Evolutionary conservation across 169 alveolate species (phyloP), one percentile per base, ranked within the genome.

Genomic region (Toxoplasma gondii): DNA sequence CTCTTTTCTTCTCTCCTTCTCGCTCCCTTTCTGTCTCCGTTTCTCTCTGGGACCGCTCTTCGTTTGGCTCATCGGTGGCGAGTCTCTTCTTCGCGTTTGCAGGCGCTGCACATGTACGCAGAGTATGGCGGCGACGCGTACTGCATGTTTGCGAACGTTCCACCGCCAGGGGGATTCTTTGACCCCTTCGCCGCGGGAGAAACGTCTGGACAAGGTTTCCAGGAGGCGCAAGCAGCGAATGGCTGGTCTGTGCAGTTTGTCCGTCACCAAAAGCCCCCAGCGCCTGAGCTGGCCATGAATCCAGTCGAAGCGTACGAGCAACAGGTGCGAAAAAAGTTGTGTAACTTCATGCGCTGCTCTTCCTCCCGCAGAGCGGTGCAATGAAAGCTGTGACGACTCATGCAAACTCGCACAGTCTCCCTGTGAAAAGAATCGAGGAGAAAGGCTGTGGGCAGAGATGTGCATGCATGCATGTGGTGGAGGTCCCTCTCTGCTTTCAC

Each of bases 131-230:
- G 78, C 45, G 93, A 93, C 45, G 88, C 87, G 41, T 87, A 93
- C 81, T 91, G 83, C 43, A 54, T 93, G 54, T 93, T 93, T 39
- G 67, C 88, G 9, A 45, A 53, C 84, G 70, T 58, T 38, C 95
- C 95, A 9, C 95, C 95, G 0, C 95, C 95, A 4, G 95, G 95
- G 38, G 95, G 93, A 27, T 93, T 93, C 54, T 93, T 84, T 49
- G 95, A 93, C 45, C 95, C 95, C 44, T 84, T 69, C 49, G 90
- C 82, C n/a, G 90, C 87, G 45, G 41, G 93, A 7, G 93, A 74
- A 0, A 88, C 69, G 84, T 88, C 88, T 12, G 45, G 41, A 22
- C 82, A 78, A n/a, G 84, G 39, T 2, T 16, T 31, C 43, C 39
- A 74, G 49, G 64, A 82, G 34, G 90, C 41, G 64, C 90, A 82